Evolutionary conservation across 257 asterid genomes (phyloP), one percentile per base, ranked within the genome.

Genomic region (Scutellaria barbata): DNA sequence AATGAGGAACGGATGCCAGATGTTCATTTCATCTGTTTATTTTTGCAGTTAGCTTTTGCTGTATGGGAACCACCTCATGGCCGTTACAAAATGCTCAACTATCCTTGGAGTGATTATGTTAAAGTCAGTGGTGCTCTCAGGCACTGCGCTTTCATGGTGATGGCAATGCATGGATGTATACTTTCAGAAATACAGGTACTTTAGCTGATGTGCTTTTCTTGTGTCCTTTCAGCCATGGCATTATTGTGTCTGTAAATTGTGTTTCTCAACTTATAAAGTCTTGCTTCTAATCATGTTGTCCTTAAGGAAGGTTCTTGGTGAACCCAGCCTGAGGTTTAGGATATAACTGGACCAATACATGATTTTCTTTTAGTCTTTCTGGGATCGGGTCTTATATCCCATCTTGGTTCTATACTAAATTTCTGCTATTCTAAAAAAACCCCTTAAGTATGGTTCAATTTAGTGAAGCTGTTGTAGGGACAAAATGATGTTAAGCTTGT

Each of bases 21-120:
- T 50, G 53, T 61, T 33, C 7, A 39, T 30, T 62, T 8, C 42
- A 10, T 14, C 13, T 63, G 7, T 55, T 58, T 14, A 10, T 46
- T 66, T 77, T 66, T 63, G 74, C 83, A 88, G 96, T 74, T 92
- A 53, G 75, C 79, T 68, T 95, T 92, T 79, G 99, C 99, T 45
- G 72, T 82, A 30, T 95, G 99, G 99, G 99, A 95, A 80, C 99
- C 99, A 0, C 98, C 99, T 70, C 99, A 95, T 69, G 99, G 99
- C 47, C 98, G 92, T 18, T 95, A 95, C 82, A 95, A 72, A 72
- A 95, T 92, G 97, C 81, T 92, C 69, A 87, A 76, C 14, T 95
- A 95, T 76, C 99, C 99, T 6, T 95, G 99, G 99, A 70, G 80
- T 17, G 90, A 86, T 16, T 95, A 88, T 58, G 92, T 92, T 37